phyloP scores from a whole-genome alignment of 2,329 filamentous ascomycete genomes.

The Aspergillus awamori region DNA sequence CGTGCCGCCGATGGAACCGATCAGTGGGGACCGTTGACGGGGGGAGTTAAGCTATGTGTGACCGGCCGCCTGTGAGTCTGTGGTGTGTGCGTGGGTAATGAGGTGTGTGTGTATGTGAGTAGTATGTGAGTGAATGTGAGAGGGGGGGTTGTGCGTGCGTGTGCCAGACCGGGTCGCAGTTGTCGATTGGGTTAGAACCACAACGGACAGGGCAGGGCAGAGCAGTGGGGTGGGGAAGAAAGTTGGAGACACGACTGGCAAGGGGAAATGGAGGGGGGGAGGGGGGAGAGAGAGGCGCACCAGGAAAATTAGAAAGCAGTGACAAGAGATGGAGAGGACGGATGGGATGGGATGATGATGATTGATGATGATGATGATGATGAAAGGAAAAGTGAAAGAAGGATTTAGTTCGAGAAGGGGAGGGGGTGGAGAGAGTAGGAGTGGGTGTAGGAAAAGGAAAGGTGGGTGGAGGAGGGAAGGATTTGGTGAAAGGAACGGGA shows the following conservation, averaged over 20 bases:
- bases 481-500: background rate
- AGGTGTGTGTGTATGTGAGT: background rate
- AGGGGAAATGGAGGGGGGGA: conserved; percentile 8
- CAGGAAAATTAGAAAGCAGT: conserved; percentile 17
- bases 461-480: background rate
- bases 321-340: conserved; percentile 1
- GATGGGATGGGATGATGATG: conserved; percentile 6
- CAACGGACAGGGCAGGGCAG: conserved; percentile 10
- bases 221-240: conserved; percentile 20
- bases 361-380: conserved; percentile 2
- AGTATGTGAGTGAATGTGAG: background rate
- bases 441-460: background rate
- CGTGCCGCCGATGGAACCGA: conserved; percentile 26
- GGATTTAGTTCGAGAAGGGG: conserved; percentile 7
- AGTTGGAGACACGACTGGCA: conserved; percentile 17
- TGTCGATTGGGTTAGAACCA: conserved; percentile 21
- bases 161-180: conserved; percentile 12
- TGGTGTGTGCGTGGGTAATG: conserved; percentile 7
- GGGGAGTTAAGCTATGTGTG: conserved; percentile 10
- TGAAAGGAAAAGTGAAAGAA: conserved; percentile 14
- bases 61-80: conserved; percentile 19
- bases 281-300: conserved; percentile 7
- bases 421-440: conserved; percentile 10
- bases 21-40: conserved; percentile 26
- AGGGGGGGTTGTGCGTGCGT: background rate